Evolutionary conservation across 2,329 filamentous ascomycete species (phyloP).

Genomic region (Tothia fuscella): DNA sequence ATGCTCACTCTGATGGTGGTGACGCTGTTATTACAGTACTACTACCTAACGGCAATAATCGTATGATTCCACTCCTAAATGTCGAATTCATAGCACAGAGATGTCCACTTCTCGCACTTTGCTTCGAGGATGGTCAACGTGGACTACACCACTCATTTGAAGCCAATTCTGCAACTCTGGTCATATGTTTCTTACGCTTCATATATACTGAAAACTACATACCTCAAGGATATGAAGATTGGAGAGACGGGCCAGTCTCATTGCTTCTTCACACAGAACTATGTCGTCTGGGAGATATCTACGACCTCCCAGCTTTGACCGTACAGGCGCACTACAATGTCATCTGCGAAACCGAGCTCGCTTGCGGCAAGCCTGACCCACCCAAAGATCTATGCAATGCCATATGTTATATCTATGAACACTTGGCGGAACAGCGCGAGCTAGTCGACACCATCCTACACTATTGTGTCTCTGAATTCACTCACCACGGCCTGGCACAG

Average conservation of each 20-base stretch:
- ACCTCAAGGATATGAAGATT: constrained; percentile 15
- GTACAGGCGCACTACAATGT: constrained; percentile 28
- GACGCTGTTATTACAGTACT: not conserved
- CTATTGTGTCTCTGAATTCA: constrained; percentile 31
- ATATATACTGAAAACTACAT: constrained; percentile 31
- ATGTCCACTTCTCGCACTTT: constrained; percentile 9
- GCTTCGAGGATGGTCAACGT: constrained; percentile 25
- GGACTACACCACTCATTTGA: constrained; percentile 26
- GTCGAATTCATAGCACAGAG: not conserved
- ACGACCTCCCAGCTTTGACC: constrained; percentile 28
- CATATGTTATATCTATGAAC: constrained; percentile 25
- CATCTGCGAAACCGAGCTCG: constrained; percentile 26
- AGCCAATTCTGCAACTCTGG: constrained; percentile 21
- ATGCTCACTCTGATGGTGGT: not conserved
- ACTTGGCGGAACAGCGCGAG: constrained; percentile 17
- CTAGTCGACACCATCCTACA: constrained; percentile 29
- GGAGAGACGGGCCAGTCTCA: too few relatives aligned
- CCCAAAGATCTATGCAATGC: constrained; percentile 29
- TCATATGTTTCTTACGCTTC: constrained; percentile 28
- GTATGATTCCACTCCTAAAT: constrained; percentile 1
- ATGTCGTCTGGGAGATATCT: constrained; percentile 29
- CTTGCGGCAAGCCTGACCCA: constrained; percentile 25
- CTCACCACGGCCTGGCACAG: constrained; percentile 24
- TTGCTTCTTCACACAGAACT: constrained; percentile 30
- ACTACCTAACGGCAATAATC: not conserved